These are phyloP conservation scores for Deuterostichococcus epilithicus DNA, from an alignment of 139 green algal species.

Conservation along the genomic window DNA sequence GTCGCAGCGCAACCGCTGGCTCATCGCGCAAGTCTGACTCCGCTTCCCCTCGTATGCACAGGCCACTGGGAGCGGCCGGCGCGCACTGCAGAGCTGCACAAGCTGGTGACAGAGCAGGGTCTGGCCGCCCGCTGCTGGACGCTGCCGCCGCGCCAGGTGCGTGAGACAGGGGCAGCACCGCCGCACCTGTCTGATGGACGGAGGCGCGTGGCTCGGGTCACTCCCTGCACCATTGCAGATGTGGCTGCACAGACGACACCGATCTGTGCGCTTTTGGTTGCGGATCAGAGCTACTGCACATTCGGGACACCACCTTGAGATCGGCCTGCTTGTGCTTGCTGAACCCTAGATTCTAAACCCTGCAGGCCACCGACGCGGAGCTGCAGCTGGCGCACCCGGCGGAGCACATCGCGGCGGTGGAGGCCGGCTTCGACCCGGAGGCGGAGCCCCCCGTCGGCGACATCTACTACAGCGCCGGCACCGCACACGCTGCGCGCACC, in stretches of 20 bases:
- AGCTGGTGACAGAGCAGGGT: slow-evolving; percentile 17
- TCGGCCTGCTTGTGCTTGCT: too few relatives aligned
- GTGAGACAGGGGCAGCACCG: too few relatives aligned
- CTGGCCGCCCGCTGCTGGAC: slow-evolving; percentile 28
- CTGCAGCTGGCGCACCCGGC: slow-evolving; percentile 35
- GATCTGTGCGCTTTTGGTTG: too few relatives aligned
- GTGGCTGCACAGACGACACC: too few relatives aligned
- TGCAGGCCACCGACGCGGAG: slow-evolving; percentile 44
- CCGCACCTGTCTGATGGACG: neutral
- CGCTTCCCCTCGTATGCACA: neutral
- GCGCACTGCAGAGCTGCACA: slow-evolving; percentile 25
- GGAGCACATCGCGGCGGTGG: slow-evolving; percentile 42
- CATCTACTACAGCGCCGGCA: slow-evolving; percentile 53
- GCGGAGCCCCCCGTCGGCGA: slow-evolving; percentile 15
- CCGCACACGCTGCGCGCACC: slow-evolving; percentile 38
- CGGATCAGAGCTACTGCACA: too few relatives aligned
- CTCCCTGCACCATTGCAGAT: too few relatives aligned
- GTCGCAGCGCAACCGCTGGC: too few relatives aligned
- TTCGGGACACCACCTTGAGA: too few relatives aligned
- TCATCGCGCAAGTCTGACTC: too few relatives aligned
- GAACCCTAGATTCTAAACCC: too few relatives aligned
- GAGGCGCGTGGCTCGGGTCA: too few relatives aligned
- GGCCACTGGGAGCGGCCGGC: slow-evolving; percentile 35
- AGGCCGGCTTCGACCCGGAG: neutral
- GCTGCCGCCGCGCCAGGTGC: slow-evolving; percentile 6